Percentiles rank a stretch among this genome's conserved stretches.
These are phyloP conservation scores for Monilinia vaccinii-corymbosi DNA, from an alignment of 2,329 filamentous ascomycete genomes.

Conservation along the genomic window DNA sequence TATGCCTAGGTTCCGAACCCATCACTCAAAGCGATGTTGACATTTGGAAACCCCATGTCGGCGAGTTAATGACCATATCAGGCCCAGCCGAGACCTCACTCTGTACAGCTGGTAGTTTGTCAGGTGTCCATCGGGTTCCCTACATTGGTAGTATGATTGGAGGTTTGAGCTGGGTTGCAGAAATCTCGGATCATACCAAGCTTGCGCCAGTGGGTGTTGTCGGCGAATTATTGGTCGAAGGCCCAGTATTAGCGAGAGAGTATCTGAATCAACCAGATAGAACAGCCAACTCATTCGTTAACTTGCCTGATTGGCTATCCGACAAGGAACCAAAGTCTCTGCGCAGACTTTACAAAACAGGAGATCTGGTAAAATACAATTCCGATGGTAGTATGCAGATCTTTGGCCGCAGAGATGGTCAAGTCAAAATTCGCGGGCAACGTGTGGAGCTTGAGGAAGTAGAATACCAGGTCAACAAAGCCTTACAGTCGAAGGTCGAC, in stretches of 20 bases:
- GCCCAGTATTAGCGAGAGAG: neutral
- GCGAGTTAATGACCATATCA: neutral
- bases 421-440: constrained; percentile 73
- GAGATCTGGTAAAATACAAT: neutral
- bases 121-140: neutral
- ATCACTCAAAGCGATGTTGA: neutral
- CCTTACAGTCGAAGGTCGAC: neutral
- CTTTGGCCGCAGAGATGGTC: constrained; percentile 50
- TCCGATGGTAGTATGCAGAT: neutral
- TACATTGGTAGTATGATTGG: neutral
- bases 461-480: neutral
- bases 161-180: neutral
- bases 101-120: neutral
- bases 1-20: neutral
- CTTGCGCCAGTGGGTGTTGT: neutral
- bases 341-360: neutral
- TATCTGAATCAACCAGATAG: neutral
- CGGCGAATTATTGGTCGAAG: neutral
- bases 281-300: neutral
- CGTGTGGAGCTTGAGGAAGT: constrained; percentile 65
- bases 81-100: neutral
- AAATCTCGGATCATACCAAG: neutral
- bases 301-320: neutral
- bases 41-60: neutral
- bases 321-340: neutral